phyloP scores from a whole-genome alignment of 2,329 filamentous ascomycete genomes.

The Amauroascus verrucosus region DNA sequence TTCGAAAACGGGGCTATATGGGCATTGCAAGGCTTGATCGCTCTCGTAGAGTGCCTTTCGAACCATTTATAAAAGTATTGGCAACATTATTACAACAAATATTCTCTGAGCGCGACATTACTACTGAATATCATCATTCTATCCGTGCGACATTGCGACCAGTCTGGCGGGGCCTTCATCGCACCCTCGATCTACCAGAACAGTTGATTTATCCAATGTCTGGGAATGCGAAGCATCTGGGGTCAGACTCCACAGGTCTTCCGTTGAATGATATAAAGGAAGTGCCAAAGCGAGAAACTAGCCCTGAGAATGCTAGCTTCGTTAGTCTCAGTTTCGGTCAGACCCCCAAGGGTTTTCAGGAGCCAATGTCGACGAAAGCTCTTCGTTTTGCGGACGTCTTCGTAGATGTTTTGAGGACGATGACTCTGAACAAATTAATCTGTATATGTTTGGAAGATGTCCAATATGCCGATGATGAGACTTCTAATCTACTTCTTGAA shows the following conservation, averaged over 20 bases:
- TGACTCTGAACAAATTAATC: constrained; percentile 75
- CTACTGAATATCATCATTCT: constrained; percentile 51
- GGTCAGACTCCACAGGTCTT: constrained; percentile 17
- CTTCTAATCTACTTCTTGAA: constrained; percentile 68
- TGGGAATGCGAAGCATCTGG: constrained; percentile 27
- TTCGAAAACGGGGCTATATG: constrained; percentile 51
- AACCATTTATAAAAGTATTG: constrained; percentile 51
- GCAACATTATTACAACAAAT: constrained; percentile 54
- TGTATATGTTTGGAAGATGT: constrained; percentile 83
- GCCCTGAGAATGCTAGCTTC: constrained; percentile 24
- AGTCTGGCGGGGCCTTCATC: constrained; percentile 48
- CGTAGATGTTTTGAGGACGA: constrained; percentile 70
- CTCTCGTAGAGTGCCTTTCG: constrained; percentile 50
- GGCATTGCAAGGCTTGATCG: constrained; percentile 52
- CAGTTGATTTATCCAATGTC: constrained; percentile 45
- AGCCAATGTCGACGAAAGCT: constrained; percentile 31
- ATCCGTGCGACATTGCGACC: constrained; percentile 46
- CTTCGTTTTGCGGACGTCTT: constrained; percentile 80
- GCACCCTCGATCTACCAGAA: constrained; percentile 54
- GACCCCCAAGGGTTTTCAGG: constrained; percentile 27
- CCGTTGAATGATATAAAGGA: constrained; percentile 27
- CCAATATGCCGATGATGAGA: constrained; percentile 83
- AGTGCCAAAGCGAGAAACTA: constrained; percentile 23
- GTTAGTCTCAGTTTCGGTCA: constrained; percentile 30
- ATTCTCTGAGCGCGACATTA: constrained; percentile 54